A percentile compares a stretch with the other conserved stretches of the same genome.
phyloP scores from a whole-genome alignment of 2,329 filamentous ascomycete species.

The Colletotrichum musicola region DNA sequence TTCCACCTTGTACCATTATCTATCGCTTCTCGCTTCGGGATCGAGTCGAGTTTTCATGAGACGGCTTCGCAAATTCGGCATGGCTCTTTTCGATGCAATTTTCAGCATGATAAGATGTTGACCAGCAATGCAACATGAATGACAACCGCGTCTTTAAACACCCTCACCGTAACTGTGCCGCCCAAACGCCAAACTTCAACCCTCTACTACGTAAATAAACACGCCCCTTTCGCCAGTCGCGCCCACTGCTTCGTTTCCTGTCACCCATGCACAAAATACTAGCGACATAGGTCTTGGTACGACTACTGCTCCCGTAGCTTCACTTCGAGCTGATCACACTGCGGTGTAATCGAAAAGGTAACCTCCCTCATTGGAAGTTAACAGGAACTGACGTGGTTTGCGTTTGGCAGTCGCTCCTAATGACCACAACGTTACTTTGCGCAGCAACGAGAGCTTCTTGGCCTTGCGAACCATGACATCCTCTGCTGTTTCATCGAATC shows the following conservation, averaged over 20 bases:
- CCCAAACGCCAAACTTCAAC: slow-evolving; percentile 37
- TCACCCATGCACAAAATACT: slow-evolving; percentile 14
- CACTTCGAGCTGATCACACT: background rate
- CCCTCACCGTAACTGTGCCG: slow-evolving; percentile 41
- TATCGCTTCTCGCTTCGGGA: slow-evolving; percentile 39
- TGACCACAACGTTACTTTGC: too few species aligned
- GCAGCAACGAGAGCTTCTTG: too few species aligned
- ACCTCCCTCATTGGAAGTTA: slow-evolving; percentile 1
- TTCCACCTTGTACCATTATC: slow-evolving; percentile 42
- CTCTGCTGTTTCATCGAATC: too few species aligned
- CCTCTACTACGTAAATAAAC: slow-evolving; percentile 35
- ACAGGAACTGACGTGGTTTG: slow-evolving; percentile 14
- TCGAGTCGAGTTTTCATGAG: slow-evolving; percentile 36
- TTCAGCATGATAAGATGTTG: slow-evolving; percentile 41
- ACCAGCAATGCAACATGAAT: slow-evolving; percentile 41
- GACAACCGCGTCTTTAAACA: slow-evolving; percentile 38
- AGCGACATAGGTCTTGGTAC: background rate
- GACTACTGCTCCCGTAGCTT: slow-evolving; percentile 12
- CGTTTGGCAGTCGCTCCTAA: too few species aligned
- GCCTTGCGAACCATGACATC: too few species aligned
- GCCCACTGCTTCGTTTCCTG: slow-evolving; percentile 18
- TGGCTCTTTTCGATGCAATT: slow-evolving; percentile 38
- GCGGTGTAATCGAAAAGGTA: slow-evolving; percentile 4
- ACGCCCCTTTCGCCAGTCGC: slow-evolving; percentile 30
- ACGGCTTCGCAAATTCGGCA: slow-evolving; percentile 40